Conservation (phyloP, 371 early-diverging fungal genomes). For the Rhizomucor miehei region DNA sequence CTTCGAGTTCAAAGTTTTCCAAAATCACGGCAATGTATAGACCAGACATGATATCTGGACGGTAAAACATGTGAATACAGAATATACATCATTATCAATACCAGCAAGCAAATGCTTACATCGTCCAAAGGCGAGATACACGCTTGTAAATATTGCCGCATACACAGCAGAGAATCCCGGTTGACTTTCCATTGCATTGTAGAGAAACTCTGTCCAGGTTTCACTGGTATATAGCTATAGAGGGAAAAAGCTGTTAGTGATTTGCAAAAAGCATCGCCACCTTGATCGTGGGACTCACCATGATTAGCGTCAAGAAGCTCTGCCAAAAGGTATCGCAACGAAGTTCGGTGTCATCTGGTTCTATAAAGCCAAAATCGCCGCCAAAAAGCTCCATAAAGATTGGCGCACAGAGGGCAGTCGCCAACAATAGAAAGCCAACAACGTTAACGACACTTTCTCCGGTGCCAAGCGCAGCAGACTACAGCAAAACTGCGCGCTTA, state of each 20-base stretch:
- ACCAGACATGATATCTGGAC: constrained; percentile 54
- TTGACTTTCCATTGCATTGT: constrained; percentile 54
- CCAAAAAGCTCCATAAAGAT: constrained; percentile 52
- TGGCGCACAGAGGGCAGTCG: constrained; percentile 38
- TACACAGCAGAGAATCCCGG: constrained; percentile 39
- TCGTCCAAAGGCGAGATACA: constrained; percentile 56
- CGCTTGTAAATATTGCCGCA: constrained; percentile 42
- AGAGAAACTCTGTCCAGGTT: constrained; percentile 57
- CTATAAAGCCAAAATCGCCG: constrained; percentile 35
- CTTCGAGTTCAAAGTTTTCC: constrained; percentile 64
- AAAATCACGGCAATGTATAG: constrained; percentile 65
- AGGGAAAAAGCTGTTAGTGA: neutral
- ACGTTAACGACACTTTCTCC: constrained; percentile 50
- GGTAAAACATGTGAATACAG: neutral
- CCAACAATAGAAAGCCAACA: constrained; percentile 34
- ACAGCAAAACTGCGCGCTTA: neutral
- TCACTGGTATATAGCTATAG: constrained; percentile 53
- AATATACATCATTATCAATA: too few species aligned
- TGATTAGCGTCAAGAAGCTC: constrained; percentile 44
- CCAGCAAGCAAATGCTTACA: too few species aligned
- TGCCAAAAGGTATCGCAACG: constrained; percentile 50
- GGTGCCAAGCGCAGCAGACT: constrained; percentile 43
- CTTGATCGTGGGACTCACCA: too few species aligned
- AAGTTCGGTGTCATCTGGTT: constrained; percentile 17
- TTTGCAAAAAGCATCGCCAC: neutral